phyloP scores from a whole-genome alignment of 192 early-diverging fungal genomes.

The Backusella liffmaniae region DNA sequence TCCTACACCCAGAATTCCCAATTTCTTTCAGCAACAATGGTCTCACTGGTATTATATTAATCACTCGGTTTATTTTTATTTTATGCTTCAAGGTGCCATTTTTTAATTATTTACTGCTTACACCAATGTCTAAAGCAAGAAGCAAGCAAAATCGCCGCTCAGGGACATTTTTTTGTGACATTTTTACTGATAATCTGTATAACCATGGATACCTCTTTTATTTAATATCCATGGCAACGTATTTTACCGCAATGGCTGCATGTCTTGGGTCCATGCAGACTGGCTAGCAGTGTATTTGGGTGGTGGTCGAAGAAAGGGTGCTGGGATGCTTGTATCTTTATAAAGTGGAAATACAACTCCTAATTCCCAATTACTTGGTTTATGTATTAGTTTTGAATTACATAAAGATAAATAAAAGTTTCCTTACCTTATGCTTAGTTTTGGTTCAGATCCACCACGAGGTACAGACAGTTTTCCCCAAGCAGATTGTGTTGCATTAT shows the following conservation, averaged over 20 bases:
- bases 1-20: too few relatives aligned
- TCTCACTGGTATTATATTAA: too few relatives aligned
- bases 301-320: conserved; percentile 28
- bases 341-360: conserved; percentile 35
- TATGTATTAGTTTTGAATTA: background rate
- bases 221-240: background rate
- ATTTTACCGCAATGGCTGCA: background rate
- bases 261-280: conserved; percentile 28
- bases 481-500: conserved; percentile 31
- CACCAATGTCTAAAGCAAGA: too few relatives aligned
- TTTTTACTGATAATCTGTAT: background rate
- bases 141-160: background rate
- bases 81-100: too few relatives aligned
- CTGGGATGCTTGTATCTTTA: conserved; percentile 17
- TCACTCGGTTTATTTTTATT: too few relatives aligned
- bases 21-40: too few relatives aligned
- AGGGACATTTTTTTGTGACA: too few relatives aligned
- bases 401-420: background rate
- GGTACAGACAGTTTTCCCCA: conserved; percentile 28
- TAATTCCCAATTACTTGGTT: conserved; percentile 39
- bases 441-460: conserved; percentile 20
- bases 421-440: conserved; percentile 31
- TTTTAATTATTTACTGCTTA: too few relatives aligned
- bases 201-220: background rate
- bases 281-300: conserved; percentile 25